Evolutionary conservation across 2,329 filamentous ascomycete species (phyloP).

Genomic region (Phialophora expanda): DNA sequence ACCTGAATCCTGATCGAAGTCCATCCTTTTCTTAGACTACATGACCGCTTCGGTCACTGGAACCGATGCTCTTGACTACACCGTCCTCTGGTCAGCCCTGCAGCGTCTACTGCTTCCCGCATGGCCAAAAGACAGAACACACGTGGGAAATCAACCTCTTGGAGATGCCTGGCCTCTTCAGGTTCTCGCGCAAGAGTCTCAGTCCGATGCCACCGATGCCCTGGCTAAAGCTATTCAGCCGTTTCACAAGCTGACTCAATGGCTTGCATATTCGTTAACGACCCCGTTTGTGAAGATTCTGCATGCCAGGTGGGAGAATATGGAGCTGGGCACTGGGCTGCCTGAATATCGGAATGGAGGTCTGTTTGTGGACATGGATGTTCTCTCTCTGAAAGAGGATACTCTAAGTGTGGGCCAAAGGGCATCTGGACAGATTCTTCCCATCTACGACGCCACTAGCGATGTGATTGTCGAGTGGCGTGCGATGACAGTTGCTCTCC

Average conservation of each 20-base stretch:
- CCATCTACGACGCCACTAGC: conserved; percentile 14
- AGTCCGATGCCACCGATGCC: conserved; percentile 1
- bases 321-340: conserved; percentile 14
- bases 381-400: conserved; percentile 12
- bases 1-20: conserved; percentile 4
- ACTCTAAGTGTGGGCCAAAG: conserved; percentile 8
- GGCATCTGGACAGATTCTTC: conserved; percentile 14
- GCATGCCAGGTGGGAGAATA: conserved; percentile 1
- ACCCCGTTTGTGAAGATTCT: conserved; percentile 16
- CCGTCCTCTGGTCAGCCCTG: conserved; percentile 13
- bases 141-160: conserved; percentile 10
- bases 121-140: conserved; percentile 21
- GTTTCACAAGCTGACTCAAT: conserved; percentile 23
- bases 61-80: conserved; percentile 12
- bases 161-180: conserved; percentile 25
- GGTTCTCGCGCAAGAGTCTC: conserved; percentile 9
- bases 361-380: conserved; percentile 22
- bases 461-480: conserved; percentile 29
- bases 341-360: conserved; percentile 25
- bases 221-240: conserved; percentile 15
- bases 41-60: background rate
- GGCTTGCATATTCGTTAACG: conserved; percentile 19
- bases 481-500: conserved; percentile 23
- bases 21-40: conserved; percentile 12
- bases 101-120: conserved; percentile 22